Evolutionary conservation across 2,329 filamentous ascomycete genomes (phyloP).

Genomic region (Botrytis porri): DNA sequence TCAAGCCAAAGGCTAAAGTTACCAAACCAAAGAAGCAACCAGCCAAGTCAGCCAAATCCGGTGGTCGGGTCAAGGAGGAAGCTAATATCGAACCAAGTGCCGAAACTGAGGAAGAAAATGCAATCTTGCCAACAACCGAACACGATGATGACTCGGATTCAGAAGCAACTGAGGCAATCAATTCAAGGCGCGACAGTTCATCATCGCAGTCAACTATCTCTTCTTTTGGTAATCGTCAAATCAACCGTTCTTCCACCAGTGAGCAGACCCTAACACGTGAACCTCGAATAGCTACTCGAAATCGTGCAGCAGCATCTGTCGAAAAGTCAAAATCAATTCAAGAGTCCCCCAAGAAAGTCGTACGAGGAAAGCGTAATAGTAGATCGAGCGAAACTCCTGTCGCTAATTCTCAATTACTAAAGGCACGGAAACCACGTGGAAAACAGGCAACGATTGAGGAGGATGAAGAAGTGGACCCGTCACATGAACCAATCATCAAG

Average conservation of each 20-base stretch:
- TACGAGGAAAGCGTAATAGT: conserved; percentile 22
- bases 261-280: conserved; percentile 22
- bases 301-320: not conserved
- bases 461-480: not conserved
- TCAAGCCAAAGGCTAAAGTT: conserved; percentile 21
- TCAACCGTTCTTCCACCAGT: conserved; percentile 21
- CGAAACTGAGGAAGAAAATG: conserved; percentile 25
- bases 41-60: conserved; percentile 20
- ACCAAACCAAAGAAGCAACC: conserved; percentile 23
- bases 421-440: conserved; percentile 20
- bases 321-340: conserved; percentile 1
- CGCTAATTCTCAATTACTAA: conserved; percentile 6
- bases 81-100: conserved; percentile 11
- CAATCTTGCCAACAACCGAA: conserved; percentile 31
- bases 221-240: conserved; percentile 23
- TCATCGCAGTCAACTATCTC: conserved; percentile 26
- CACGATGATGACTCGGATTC: conserved; percentile 26
- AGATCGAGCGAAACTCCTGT: conserved; percentile 13
- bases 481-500: conserved; percentile 15
- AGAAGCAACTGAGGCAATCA: conserved; percentile 23
- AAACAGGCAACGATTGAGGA: conserved; percentile 12
- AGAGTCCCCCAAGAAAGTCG: conserved; percentile 9
- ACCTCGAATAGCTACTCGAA: conserved; percentile 15
- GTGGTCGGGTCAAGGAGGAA: conserved; percentile 25
- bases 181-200: conserved; percentile 27